Percentiles rank a stretch among this genome's conserved stretches.
Evolutionary conservation across 2,329 filamentous ascomycete species (phyloP).

Genomic region (Fusarium ramigenum): DNA sequence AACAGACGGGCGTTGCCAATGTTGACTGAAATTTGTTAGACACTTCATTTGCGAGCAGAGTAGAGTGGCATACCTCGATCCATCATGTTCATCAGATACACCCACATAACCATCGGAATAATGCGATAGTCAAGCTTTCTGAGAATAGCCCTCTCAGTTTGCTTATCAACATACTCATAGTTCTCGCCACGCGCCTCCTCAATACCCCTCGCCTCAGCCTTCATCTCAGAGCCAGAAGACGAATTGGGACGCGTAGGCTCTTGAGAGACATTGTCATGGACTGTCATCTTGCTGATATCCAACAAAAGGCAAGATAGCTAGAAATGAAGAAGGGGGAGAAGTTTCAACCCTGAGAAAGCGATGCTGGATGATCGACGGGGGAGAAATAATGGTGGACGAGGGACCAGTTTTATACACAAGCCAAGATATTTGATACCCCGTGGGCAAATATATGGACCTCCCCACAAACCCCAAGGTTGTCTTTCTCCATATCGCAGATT

Average conservation of each 20-base stretch:
- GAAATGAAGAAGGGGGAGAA: not conserved
- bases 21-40: conserved; percentile 62
- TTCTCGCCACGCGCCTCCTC: conserved; percentile 30
- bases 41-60: rapidly evolving
- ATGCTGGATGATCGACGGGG: not conserved
- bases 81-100: conserved; percentile 49
- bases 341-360: too few species aligned
- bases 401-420: conserved; percentile 9
- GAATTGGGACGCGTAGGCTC: conserved; percentile 21
- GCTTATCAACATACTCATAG: conserved; percentile 30
- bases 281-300: conserved; percentile 6
- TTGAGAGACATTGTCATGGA: conserved; percentile 1
- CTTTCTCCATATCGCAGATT: conserved; percentile 7
- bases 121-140: conserved; percentile 47
- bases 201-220: conserved; percentile 10
- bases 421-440: conserved; percentile 19
- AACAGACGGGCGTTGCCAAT: conserved; percentile 70
- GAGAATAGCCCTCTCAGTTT: conserved; percentile 32
- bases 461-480: not conserved
- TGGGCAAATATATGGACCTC: not conserved
- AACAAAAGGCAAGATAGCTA: not conserved
- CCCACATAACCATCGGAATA: conserved; percentile 45
- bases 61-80: conserved; percentile 41
- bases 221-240: conserved; percentile 27
- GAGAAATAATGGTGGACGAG: not conserved